These are phyloP conservation scores for Hymenotorrendiella dingleyae DNA, from an alignment of 2,329 filamentous ascomycete species.

Conservation along the genomic window DNA sequence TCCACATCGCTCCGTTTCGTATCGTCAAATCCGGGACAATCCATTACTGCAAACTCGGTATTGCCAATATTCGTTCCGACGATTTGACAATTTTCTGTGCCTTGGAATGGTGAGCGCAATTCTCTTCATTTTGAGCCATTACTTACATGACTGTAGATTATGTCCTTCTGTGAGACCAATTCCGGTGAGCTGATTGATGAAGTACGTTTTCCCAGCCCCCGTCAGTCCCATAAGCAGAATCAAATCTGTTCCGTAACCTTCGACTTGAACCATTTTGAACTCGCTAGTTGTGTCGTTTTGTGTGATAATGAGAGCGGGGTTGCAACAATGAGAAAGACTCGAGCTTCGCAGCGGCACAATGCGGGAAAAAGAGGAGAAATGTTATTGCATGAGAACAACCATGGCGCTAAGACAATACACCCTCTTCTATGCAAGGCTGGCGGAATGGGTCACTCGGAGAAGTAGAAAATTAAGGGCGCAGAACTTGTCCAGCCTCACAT, in stretches of 20 bases:
- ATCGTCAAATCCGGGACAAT: constrained; percentile 41
- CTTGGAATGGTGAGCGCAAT: not conserved
- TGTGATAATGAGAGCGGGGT: no score
- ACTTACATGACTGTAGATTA: constrained; percentile 6
- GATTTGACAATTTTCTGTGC: constrained; percentile 6
- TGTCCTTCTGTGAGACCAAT: not conserved
- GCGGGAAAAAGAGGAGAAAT: no score
- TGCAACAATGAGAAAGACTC: no score
- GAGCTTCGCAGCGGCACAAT: no score
- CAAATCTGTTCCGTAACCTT: not conserved
- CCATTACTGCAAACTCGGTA: constrained; percentile 28
- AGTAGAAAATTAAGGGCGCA: no score
- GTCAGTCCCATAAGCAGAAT: constrained; percentile 10
- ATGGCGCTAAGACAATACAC: no score
- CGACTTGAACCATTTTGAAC: not conserved
- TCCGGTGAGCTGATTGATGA: constrained; percentile 6
- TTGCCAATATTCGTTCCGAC: constrained; percentile 5
- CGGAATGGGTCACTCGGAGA: no score
- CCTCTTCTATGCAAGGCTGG: no score
- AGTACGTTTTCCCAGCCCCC: constrained; percentile 11
- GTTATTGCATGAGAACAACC: no score
- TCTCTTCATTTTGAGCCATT: not conserved
- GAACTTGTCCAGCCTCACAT: no score
- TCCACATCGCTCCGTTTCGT: constrained; percentile 34
- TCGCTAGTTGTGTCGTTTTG: not conserved